Evolutionary conservation across 495 filamentous ascomycete genomes (phyloP), one percentile per base, ranked within the genome.

Genomic region (Penicillium malachiteum): DNA sequence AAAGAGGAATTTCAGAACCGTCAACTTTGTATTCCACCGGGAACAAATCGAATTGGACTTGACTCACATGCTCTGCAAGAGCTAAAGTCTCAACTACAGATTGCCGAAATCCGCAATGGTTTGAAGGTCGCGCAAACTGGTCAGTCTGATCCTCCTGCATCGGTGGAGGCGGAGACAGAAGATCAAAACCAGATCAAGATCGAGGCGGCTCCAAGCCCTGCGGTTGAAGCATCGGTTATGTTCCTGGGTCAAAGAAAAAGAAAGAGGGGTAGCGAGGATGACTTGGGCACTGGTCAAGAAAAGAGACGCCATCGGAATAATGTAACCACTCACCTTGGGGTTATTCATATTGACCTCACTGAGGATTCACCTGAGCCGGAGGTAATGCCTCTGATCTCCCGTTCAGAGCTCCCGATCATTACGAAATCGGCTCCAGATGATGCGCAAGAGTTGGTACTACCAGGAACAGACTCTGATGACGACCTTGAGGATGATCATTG

Each of bases 401-500:
- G 11, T 44, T 17, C 55, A 12, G 14, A 30, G 18, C 31, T 32
- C 16, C 4, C 11, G 37, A 17, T 17, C 5, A 18, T 13, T 40
- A 40, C 7, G 18, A 7, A 31, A 26, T 26, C 4, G 21, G 21
- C 4, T 4, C 4, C 21, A 26, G 21, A 26, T 2, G 21, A 26
- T 26, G 21, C 21, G 21, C 21, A 26, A 26, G 21, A 26, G 21
- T 26, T 4, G 21, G 4, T 26, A 26, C 21, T 4, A 26, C 21
- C 1, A 26, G 21, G 21, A 26, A 4, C 21, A 26, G 50, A 53
- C 7, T 17, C 60, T 9, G 51, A 59, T 13, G 63, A 74, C 46
- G 48, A 62, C 3, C 38, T 68, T 0, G 68, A 71, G 50, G 75
- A 81, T 16, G 75, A 81, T 46, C 65, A 72, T 48, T 81, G 77